These are phyloP conservation scores for Phyllosticta capitalensis DNA, from an alignment of 2,329 filamentous ascomycete genomes.

Conservation along the genomic window DNA sequence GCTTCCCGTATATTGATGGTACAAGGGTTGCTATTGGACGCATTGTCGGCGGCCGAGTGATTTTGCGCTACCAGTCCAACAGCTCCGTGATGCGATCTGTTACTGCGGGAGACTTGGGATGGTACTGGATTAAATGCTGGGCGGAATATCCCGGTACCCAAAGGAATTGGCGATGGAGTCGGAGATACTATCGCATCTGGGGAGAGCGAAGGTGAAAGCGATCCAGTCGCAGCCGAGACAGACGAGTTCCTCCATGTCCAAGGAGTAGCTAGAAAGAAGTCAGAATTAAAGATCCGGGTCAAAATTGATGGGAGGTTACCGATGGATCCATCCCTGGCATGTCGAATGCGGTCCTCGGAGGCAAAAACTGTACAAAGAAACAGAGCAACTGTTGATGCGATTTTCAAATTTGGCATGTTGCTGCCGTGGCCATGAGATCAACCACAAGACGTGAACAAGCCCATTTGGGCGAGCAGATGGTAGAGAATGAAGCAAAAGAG, in stretches of 20 bases:
- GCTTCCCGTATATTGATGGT: constrained; percentile 26
- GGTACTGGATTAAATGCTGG: background rate
- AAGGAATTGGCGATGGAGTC: background rate
- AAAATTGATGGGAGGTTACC: background rate
- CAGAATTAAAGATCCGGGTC: background rate
- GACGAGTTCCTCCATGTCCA: constrained; percentile 3
- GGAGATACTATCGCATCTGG: background rate
- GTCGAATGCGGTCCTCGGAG: background rate
- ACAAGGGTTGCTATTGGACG: constrained; percentile 16
- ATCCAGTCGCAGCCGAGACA: background rate
- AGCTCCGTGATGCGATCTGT: background rate
- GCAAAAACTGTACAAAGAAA: background rate
- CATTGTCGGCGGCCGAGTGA: background rate
- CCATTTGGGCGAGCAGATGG: background rate
- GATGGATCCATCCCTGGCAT: background rate
- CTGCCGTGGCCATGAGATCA: background rate
- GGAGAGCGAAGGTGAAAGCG: background rate
- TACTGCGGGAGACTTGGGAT: background rate
- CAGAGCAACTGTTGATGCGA: background rate
- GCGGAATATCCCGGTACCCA: background rate
- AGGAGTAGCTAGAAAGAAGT: background rate
- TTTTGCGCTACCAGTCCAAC: background rate
- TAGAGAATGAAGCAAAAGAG: background rate
- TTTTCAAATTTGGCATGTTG: background rate
- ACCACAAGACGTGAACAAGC: background rate